Percentiles rank a stretch among this genome's conserved stretches.
phyloP scores from a whole-genome alignment of 306 rosid genomes.

The Glycine soja region DNA sequence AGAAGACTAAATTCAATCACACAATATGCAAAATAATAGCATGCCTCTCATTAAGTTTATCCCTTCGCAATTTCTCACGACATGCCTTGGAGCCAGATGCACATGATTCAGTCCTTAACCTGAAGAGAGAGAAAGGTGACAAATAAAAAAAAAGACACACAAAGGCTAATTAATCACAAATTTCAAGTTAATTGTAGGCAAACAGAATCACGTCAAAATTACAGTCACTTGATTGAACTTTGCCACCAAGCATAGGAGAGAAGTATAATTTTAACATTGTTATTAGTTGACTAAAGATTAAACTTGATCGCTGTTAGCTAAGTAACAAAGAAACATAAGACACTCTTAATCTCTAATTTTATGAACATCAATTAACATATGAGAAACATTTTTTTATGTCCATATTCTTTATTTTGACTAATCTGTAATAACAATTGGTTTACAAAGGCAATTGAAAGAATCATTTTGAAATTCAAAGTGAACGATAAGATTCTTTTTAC shows the following conservation, averaged over 20 bases:
- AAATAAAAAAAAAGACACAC: neutral
- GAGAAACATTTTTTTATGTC: neutral
- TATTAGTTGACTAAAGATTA: constrained; percentile 2
- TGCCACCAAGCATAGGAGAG: neutral
- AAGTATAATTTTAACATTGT: constrained; percentile 20
- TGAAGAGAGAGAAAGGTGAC: constrained; percentile 42
- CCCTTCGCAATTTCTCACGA: constrained; percentile 92
- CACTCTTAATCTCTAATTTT: constrained; percentile 2
- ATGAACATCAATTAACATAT: constrained; percentile 24
- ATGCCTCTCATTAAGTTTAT: constrained; percentile 90
- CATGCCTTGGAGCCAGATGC: constrained; percentile 78
- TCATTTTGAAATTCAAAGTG: neutral
- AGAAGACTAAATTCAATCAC: constrained; percentile 45
- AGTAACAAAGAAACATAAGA: constrained; percentile 12
- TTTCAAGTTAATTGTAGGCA: constrained; percentile 1
- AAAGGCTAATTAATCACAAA: constrained; percentile 13
- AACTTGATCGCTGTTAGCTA: neutral
- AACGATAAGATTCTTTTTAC: neutral
- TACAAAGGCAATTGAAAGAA: neutral
- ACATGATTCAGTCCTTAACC: constrained; percentile 70
- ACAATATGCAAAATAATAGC: constrained; percentile 46
- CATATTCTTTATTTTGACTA: neutral
- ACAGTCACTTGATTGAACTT: constrained; percentile 2
- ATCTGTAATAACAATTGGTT: neutral
- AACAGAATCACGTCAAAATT: neutral